These are phyloP conservation scores for Gracilariopsis chorda DNA, from an alignment of 23 red algal genomes.

Conservation along the genomic window DNA sequence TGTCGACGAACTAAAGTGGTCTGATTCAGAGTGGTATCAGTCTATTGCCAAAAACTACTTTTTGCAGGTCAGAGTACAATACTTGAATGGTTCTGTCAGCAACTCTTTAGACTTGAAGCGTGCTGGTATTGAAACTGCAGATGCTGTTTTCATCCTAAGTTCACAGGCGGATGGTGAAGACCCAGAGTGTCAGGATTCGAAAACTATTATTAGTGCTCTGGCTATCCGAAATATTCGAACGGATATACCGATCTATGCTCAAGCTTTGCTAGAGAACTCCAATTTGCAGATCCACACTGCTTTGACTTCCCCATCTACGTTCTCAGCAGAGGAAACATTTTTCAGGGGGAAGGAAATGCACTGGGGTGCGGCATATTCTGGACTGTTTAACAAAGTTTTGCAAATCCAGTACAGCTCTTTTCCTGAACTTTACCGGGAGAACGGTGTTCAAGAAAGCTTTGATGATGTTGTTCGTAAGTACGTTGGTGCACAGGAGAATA, in stretches of 20 bases:
- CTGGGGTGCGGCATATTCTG: not conserved
- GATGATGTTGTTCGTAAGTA: not conserved
- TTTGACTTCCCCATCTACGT: conserved; percentile 14
- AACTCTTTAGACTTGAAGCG: conserved; percentile 45
- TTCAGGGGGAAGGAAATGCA: conserved; percentile 29
- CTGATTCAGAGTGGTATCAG: conserved; percentile 72
- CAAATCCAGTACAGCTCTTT: conserved; percentile 20
- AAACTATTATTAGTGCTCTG: conserved; percentile 55
- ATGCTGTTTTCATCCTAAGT: conserved; percentile 65
- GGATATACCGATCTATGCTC: conserved; percentile 71
- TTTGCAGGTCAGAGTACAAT: conserved; percentile 29
- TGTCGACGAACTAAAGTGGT: conserved; percentile 59
- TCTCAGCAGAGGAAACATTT: conserved; percentile 16
- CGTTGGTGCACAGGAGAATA: conserved; percentile 1
- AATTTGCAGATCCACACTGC: conserved; percentile 55
- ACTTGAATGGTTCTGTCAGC: conserved; percentile 35
- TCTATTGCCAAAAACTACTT: conserved; percentile 54
- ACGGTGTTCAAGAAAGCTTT: not conserved
- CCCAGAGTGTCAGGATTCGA: conserved; percentile 36
- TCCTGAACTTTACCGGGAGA: conserved; percentile 5
- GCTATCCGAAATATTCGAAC: conserved; percentile 65
- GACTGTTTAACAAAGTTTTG: conserved; percentile 16
- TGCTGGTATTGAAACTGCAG: conserved; percentile 39
- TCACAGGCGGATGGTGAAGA: conserved; percentile 36
- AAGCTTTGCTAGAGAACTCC: conserved; percentile 51